These are phyloP conservation scores for Cynanchum wilfordii DNA, from an alignment of 257 asterid genomes.

Conservation along the genomic window DNA sequence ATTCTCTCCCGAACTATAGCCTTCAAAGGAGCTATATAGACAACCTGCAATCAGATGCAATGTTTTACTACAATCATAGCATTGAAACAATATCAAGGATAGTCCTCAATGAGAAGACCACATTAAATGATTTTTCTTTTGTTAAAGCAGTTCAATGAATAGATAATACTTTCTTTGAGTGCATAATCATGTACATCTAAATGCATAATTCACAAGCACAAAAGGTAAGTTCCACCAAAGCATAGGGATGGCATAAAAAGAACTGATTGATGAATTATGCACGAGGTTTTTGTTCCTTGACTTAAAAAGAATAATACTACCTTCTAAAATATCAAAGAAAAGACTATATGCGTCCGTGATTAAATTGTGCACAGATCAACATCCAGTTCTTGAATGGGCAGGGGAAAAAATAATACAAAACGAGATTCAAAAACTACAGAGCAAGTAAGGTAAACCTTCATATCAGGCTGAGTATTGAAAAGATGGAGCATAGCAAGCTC, in stretches of 20 bases:
- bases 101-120: background rate
- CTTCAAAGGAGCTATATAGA: constrained; percentile 94
- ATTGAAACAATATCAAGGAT: background rate
- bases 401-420: background rate
- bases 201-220: background rate
- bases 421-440: background rate
- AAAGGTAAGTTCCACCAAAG: background rate
- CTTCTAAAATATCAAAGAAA: constrained; percentile 1
- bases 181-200: background rate
- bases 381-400: background rate
- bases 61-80: background rate
- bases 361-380: background rate
- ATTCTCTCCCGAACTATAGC: constrained; percentile 98
- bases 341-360: background rate
- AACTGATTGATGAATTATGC: background rate
- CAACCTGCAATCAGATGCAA: constrained; percentile 49
- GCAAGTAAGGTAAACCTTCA: constrained; percentile 51
- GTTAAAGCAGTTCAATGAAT: background rate
- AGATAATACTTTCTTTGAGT: background rate
- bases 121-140: background rate
- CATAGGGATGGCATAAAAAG: background rate
- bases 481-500: constrained; percentile 99
- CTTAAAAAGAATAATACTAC: background rate
- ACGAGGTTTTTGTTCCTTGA: background rate
- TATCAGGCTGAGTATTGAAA: constrained; percentile 84